Base-by-base conservation (phyloP, 2,329 filamentous ascomycete species). In the Paecilomyces sp. region DNA sequence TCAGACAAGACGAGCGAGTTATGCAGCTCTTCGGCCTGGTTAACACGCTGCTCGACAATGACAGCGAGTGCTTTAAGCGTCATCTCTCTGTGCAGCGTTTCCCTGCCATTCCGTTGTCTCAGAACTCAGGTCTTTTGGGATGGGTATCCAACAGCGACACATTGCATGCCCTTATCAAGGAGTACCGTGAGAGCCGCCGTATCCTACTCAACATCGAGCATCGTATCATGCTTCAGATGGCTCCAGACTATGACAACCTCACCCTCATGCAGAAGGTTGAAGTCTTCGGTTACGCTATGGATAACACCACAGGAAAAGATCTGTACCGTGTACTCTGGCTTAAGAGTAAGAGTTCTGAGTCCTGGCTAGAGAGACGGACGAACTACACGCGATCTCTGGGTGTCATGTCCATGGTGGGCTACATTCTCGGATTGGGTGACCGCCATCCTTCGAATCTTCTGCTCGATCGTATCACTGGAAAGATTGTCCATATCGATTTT, bases 361-460 rank as follows among this genome's bases (percentile, higher is more conserved):
- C 93, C 1, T 99, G 94, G 94, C 86, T 99, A 34, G 94, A 97
- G 75, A 85, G 94, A 52, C 89, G 94, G 57, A 99, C 95, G n/a
- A 99, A 96, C 73, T 99, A 99, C 78, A 99, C 94, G 18, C 89
- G 94, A 60, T 97, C 93, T 1, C 82, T 99, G 1, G 94, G 91
- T 67, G 94, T 99, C 69, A 99, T 99, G 94, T 97, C 92, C n/a
- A 99, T 99, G 92, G 94, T 97, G n/a, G 94, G 94, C 64, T 99
- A 99, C 75, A 97, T 99, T 65, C 86, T 99, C 24, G 95, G 94
- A 61, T 82, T 99, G 13, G 94, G 94, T 58, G 94, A 99, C 78
- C 88, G 95, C 55, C 94, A 99, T 77, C 95, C 95, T 41, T 97
- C 92, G 62, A 99, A 99, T 75, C 79, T 99, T 70, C 95, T 99